phyloP scores from a whole-genome alignment of 768 basidiomycete genomes.

The Kwoniella mangroviensis region DNA sequence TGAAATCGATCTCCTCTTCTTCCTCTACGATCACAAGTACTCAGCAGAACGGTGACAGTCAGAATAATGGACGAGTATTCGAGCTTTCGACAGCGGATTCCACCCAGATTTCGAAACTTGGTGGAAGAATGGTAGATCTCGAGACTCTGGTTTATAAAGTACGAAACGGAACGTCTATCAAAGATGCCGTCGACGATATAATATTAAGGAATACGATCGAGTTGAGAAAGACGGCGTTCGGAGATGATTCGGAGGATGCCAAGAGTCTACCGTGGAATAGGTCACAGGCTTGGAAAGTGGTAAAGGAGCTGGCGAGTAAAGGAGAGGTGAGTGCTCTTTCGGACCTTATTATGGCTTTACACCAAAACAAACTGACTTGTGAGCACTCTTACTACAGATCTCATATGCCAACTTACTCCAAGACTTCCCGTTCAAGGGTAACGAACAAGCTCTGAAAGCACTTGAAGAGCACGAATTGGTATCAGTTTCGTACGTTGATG shows the following conservation, averaged over 20 bases:
- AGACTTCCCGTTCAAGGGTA: slow-evolving; percentile 89
- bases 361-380: slow-evolving; percentile 4
- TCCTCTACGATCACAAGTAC: not conserved
- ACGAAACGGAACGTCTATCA: slow-evolving; percentile 70
- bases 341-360: not conserved
- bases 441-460: slow-evolving; percentile 74
- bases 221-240: slow-evolving; percentile 87
- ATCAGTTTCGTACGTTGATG: slow-evolving; percentile 74
- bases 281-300: slow-evolving; percentile 84
- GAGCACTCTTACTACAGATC: slow-evolving; percentile 62
- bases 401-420: slow-evolving; percentile 80
- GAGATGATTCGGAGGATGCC: slow-evolving; percentile 86
- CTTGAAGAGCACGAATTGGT: slow-evolving; percentile 89
- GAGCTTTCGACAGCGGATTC: slow-evolving; percentile 67
- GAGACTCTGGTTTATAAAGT: slow-evolving; percentile 77
- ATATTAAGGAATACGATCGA: slow-evolving; percentile 77
- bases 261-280: slow-evolving; percentile 80
- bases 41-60: slow-evolving; percentile 1
- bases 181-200: slow-evolving; percentile 89
- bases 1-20: slow-evolving; percentile 61
- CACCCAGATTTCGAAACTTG: slow-evolving; percentile 71
- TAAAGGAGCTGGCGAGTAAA: slow-evolving; percentile 71
- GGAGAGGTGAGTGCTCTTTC: slow-evolving; percentile 59
- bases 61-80: slow-evolving; percentile 16
- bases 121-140: slow-evolving; percentile 75